Percentiles rank a stretch among this genome's conserved stretches.
These are phyloP conservation scores for Flaveria floridana DNA, from an alignment of 140 eudicot species.

Conservation along the genomic window DNA sequence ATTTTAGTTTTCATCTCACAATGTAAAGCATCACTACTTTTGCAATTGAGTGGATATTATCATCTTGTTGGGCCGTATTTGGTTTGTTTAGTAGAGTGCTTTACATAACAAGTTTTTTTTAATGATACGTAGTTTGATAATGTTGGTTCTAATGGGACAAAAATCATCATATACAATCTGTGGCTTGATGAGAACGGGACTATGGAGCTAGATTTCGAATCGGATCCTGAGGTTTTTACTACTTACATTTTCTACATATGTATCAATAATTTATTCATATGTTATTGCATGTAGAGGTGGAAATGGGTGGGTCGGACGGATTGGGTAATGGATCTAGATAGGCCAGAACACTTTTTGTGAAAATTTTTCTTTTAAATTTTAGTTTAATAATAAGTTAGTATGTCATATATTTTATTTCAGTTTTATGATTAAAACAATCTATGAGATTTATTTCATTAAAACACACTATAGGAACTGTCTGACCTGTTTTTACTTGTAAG, in stretches of 20 bases:
- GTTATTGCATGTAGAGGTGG: not conserved
- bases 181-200: constrained; percentile 64
- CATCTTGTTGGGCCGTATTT: constrained; percentile 6
- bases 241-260: constrained; percentile 9
- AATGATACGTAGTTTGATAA: constrained; percentile 61
- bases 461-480: not conserved
- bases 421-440: not conserved
- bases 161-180: constrained; percentile 68
- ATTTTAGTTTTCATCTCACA: too few species aligned
- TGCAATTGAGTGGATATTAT: not conserved
- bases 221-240: constrained; percentile 64
- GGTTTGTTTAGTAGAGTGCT: not conserved
- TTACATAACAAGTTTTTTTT: constrained; percentile 2
- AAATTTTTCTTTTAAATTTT: not conserved
- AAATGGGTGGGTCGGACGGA: not conserved
- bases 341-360: not conserved
- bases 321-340: not conserved
- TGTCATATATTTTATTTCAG: not conserved
- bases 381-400: not conserved
- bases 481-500: not conserved
- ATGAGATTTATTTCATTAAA: not conserved
- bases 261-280: not conserved
- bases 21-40: too few species aligned
- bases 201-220: constrained; percentile 79
- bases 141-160: constrained; percentile 77